Base-by-base conservation (phyloP, 106 monocot genomes). In the Posidonia australis region DNA sequence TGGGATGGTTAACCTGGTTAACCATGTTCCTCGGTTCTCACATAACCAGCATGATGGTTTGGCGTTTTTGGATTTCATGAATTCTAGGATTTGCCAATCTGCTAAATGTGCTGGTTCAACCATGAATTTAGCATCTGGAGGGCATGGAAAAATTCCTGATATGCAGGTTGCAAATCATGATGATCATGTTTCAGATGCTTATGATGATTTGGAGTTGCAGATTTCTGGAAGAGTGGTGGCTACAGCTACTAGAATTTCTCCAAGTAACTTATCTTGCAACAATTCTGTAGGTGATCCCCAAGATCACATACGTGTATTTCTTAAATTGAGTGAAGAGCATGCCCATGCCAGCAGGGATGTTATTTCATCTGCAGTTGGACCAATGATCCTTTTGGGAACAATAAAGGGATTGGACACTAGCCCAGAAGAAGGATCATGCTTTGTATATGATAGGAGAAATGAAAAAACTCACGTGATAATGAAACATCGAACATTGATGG, bases 401-500 rank as follows among this genome's bases (percentile, higher is more conserved):
- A 87, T 90, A 72, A 80, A 61, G 64, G 94, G 94, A 13, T 55
- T 90, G 47, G 84, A 84, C 61, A 90, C 73, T 41, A 67, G 78
- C 67, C 70, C 77, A 59, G 90, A 96, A 69, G 93, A 90, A 81
- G 90, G 82, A 48, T 76, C 65, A 17, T 96, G 90, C 60, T 83
- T 76, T 60, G 86, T 90, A 54, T 87, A 80, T 76, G 77, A 96
- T 69, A 31, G 47, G 65, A 44, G 21, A 57, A 84, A 86, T 31
- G 62, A 66, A 57, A 82, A 82, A 75, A 96, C 90, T 68, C 94
- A 96, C 63, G 65, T 79, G 44, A 86, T 96, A 66, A 70, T 90
- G 80, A 96, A 90, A 44, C 84, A 96, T 63, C 80, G 94, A 73
- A 96, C 94, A 52, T 77, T 96, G 47, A 54, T 96, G 94, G 94